Conservation (phyloP, 345 rosid genomes). For the Populus alba region DNA sequence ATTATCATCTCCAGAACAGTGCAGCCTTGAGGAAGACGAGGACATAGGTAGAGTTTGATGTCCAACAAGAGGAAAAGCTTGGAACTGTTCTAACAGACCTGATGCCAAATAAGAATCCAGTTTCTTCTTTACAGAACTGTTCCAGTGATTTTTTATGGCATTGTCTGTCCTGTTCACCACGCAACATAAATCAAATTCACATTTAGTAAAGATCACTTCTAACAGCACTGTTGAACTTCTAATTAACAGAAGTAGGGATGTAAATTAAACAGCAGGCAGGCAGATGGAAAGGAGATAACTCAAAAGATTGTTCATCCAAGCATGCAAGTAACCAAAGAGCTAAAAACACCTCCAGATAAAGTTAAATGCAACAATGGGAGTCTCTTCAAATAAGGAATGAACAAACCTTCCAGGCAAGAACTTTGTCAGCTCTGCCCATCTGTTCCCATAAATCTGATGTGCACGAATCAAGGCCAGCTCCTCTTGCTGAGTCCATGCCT, state of each 20-base stretch:
- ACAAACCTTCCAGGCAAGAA: slow-evolving; percentile 96
- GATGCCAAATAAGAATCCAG: slow-evolving; percentile 86
- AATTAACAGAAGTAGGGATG: neutral
- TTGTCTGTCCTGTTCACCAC: slow-evolving; percentile 87
- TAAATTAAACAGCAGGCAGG: neutral
- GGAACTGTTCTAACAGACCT: slow-evolving; percentile 81
- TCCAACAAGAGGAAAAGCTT: slow-evolving; percentile 52
- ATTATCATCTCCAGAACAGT: slow-evolving; percentile 67
- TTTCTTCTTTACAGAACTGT: slow-evolving; percentile 99
- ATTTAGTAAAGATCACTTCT: slow-evolving; percentile 1
- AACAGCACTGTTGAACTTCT: neutral
- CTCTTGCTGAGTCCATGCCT: slow-evolving; percentile 99
- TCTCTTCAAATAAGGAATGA: slow-evolving; percentile 10
- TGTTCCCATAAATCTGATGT: slow-evolving; percentile 93
- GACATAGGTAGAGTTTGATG: slow-evolving; percentile 52
- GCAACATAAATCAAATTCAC: slow-evolving; percentile 18
- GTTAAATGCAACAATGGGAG: neutral
- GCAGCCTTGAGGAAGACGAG: slow-evolving; percentile 63
- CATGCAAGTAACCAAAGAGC: neutral
- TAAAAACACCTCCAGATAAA: neutral
- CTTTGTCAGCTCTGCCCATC: slow-evolving; percentile 98
- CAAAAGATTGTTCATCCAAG: neutral
- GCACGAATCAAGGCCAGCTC: slow-evolving; percentile 94
- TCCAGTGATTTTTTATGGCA: slow-evolving; percentile 98
- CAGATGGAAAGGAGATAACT: neutral